These are phyloP conservation scores for Leccinum subtestaceum DNA, from an alignment of 768 basidiomycete species.

Conservation along the genomic window DNA sequence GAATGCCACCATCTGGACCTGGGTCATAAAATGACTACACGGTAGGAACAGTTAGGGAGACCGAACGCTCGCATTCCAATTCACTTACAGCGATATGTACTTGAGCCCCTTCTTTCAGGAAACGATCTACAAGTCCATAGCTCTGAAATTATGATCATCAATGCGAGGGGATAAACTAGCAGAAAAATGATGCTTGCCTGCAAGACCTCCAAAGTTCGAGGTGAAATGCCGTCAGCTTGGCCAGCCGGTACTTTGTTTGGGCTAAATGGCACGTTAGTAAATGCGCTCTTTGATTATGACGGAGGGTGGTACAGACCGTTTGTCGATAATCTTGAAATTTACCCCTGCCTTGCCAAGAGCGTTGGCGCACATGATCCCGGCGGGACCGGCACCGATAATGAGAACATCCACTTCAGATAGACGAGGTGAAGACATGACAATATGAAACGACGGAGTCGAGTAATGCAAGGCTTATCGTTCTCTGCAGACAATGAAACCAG, in stretches of 20 bases:
- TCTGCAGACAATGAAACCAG: slow-evolving; percentile 3
- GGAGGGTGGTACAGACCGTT: slow-evolving; percentile 27
- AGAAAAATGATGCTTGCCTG: slow-evolving; percentile 31
- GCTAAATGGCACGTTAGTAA: slow-evolving; percentile 9
- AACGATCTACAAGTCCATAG: slow-evolving; percentile 65
- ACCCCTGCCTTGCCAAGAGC: slow-evolving; percentile 37
- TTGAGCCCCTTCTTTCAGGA: slow-evolving; percentile 60
- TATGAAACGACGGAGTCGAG: not conserved
- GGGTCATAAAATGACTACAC: slow-evolving; percentile 75
- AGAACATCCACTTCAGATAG: slow-evolving; percentile 39
- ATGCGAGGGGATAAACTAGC: not conserved
- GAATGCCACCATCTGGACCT: slow-evolving; percentile 54
- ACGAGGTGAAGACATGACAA: slow-evolving; percentile 13
- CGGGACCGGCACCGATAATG: slow-evolving; percentile 42
- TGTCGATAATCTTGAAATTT: slow-evolving; percentile 39
- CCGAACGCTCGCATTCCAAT: not conserved
- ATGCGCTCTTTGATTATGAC: not conserved
- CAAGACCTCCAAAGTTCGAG: slow-evolving; percentile 40
- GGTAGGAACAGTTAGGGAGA: not conserved
- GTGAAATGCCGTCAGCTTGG: slow-evolving; percentile 30
- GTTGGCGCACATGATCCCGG: slow-evolving; percentile 44
- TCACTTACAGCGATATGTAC: slow-evolving; percentile 62
- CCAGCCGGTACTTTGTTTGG: slow-evolving; percentile 17
- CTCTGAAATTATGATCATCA: slow-evolving; percentile 42
- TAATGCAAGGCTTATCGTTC: not conserved